These are phyloP conservation scores for Carex kokanica DNA, from an alignment of 176 grass and related monocot genomes.

Conservation along the genomic window DNA sequence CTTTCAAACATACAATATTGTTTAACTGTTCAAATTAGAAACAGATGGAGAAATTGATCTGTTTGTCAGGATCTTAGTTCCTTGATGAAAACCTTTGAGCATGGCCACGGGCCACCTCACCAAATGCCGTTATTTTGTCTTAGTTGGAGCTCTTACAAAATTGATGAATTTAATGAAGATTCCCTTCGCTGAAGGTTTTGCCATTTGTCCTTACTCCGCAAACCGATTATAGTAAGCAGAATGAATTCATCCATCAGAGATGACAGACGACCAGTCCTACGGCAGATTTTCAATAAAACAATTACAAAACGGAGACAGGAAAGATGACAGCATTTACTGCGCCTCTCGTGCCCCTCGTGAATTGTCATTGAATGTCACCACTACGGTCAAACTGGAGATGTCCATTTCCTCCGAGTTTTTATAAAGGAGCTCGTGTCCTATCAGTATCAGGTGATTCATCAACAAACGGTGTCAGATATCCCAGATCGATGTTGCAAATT, in stretches of 20 bases:
- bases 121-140: slow-evolving; percentile 28
- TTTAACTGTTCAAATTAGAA: too few relatives aligned
- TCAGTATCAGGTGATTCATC: too few relatives aligned
- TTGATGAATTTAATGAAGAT: slow-evolving; percentile 28
- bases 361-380: background rate
- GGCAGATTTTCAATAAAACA: background rate
- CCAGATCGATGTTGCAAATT: too few relatives aligned
- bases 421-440: too few relatives aligned
- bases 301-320: background rate
- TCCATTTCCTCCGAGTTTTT: background rate
- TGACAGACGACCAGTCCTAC: background rate
- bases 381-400: background rate
- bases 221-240: background rate
- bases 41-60: too few relatives aligned
- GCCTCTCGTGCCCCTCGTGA: slow-evolving; percentile 21
- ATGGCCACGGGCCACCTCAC: background rate
- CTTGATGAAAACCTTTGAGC: too few relatives aligned
- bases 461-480: too few relatives aligned
- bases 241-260: background rate
- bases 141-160: background rate
- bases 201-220: background rate
- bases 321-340: background rate
- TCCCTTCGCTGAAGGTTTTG: slow-evolving; percentile 15
- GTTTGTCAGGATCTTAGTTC: too few relatives aligned
- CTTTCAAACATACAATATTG: too few relatives aligned